Conservation (phyloP, 148 eudicot species). For the Beta vulgaris region DNA sequence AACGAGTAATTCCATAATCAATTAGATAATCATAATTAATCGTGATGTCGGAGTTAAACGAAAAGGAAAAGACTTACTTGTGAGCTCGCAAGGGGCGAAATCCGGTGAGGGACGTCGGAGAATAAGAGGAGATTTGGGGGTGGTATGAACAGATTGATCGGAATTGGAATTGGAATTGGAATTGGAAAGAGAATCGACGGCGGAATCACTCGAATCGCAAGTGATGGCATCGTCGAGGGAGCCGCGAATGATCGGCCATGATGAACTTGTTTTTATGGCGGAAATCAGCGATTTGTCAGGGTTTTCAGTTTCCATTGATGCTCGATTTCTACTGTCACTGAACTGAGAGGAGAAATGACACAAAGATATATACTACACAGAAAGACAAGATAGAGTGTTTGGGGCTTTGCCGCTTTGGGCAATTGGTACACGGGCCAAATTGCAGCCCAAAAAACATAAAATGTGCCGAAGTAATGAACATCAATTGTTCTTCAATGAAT, state of each 20-base stretch:
- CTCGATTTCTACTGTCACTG: no score
- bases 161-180: constrained; percentile 2
- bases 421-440: no score
- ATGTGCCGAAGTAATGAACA: no score
- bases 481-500: no score
- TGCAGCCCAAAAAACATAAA: no score
- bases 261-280: constrained; percentile 20
- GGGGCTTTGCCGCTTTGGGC: no score
- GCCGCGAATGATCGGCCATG: constrained; percentile 57
- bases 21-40: background rate
- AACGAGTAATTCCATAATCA: background rate
- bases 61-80: constrained; percentile 30
- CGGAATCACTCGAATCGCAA: constrained; percentile 50
- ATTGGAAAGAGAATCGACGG: constrained; percentile 17
- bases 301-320: constrained; percentile 30
- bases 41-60: background rate
- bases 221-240: constrained; percentile 42
- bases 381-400: no score
- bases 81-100: constrained; percentile 68
- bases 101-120: constrained; percentile 44
- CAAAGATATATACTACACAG: no score
- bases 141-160: background rate
- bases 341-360: no score
- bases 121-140: constrained; percentile 38
- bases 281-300: constrained; percentile 22